A percentile compares a stretch with the other conserved stretches of the same genome.
phyloP scores from a whole-genome alignment of 2,329 filamentous ascomycete species.

The Microcyclospora pomicola region DNA sequence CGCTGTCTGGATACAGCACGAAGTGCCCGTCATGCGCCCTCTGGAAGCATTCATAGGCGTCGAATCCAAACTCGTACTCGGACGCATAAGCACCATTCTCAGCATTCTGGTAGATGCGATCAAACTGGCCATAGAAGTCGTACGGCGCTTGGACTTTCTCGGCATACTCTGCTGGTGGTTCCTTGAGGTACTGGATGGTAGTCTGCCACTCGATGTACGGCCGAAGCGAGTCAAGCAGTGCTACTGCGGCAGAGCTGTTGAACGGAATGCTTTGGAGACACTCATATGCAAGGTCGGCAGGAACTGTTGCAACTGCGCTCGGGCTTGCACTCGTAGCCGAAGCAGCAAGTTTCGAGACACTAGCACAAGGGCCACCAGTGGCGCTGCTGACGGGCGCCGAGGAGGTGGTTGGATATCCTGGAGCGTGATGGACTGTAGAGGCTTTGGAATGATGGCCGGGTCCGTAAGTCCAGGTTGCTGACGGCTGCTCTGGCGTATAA shows the following conservation, averaged over 20 bases:
- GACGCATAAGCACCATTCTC: constrained; percentile 24
- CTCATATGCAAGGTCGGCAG: constrained; percentile 32
- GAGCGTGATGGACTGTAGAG: background rate
- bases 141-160: constrained; percentile 31
- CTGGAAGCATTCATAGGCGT: constrained; percentile 40
- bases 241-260: constrained; percentile 27
- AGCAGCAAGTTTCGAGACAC: constrained; percentile 11
- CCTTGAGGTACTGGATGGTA: constrained; percentile 30
- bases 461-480: constrained; percentile 1
- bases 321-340: constrained; percentile 13
- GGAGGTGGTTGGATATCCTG: background rate
- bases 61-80: constrained; percentile 34
- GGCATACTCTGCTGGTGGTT: constrained; percentile 32
- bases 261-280: constrained; percentile 34
- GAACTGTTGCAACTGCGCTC: constrained; percentile 24
- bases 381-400: background rate
- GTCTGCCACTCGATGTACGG: constrained; percentile 36
- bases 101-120: constrained; percentile 27
- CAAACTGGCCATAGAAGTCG: constrained; percentile 28
- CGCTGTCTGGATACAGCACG: constrained; percentile 39
- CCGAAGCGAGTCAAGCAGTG: constrained; percentile 28
- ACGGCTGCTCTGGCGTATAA: constrained; percentile 3
- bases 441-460: background rate
- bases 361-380: constrained; percentile 11
- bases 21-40: constrained; percentile 54